Evolutionary conservation across 2,329 filamentous ascomycete species (phyloP).

Genomic region (Alternaria solani): DNA sequence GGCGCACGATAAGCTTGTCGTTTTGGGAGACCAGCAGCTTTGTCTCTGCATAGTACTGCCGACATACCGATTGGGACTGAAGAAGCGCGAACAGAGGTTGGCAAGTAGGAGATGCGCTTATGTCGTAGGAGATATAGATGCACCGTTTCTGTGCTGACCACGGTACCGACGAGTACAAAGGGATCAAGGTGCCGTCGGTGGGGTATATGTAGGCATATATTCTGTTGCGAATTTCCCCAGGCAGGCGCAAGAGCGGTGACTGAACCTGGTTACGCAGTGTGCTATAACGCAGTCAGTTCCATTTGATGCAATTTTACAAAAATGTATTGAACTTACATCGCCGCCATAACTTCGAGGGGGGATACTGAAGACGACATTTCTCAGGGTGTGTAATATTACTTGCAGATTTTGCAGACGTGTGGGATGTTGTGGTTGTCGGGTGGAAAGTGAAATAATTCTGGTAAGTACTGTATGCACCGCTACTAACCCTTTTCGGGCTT

Average conservation of each 20-base stretch:
- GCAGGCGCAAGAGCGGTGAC: neutral
- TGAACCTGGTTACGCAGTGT: neutral
- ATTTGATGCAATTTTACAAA: neutral
- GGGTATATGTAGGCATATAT: neutral
- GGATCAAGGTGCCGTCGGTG: too few species aligned
- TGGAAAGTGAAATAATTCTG: neutral
- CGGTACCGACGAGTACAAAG: too few species aligned
- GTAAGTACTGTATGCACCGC: neutral
- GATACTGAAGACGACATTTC: neutral
- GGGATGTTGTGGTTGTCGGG: neutral
- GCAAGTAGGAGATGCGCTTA: neutral
- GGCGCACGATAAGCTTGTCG: rapidly evolving
- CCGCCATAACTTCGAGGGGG: neutral
- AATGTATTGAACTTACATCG: neutral
- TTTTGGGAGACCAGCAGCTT: rapidly evolving
- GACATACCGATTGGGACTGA: neutral
- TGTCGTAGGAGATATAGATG: neutral
- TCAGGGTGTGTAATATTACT: rapidly evolving
- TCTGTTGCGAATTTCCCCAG: neutral
- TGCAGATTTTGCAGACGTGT: neutral
- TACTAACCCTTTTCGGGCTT: neutral
- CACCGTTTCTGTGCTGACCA: too few species aligned
- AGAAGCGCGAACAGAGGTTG: neutral
- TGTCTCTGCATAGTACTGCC: neutral
- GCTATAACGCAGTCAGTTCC: neutral